Conservation (phyloP, 805 yeast species). For the Alloascoidea hylecoeti region DNA sequence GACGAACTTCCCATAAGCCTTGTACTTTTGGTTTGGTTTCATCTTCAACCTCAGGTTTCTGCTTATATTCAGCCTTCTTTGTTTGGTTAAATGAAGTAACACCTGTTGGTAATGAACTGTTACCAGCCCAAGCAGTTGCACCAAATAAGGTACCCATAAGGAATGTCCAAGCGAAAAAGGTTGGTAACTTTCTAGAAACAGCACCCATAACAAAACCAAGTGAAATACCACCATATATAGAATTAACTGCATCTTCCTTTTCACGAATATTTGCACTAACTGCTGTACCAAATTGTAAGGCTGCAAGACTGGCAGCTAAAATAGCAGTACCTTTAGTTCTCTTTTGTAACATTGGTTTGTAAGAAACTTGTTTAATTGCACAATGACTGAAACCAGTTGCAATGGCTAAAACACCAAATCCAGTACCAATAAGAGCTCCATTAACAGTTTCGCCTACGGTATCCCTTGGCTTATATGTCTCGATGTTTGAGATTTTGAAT, state of each 20-base stretch:
- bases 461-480: constrained; percentile 36
- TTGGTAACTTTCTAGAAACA: constrained; percentile 18
- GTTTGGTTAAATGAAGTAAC: constrained; percentile 32
- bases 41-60: constrained; percentile 15
- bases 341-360: constrained; percentile 26
- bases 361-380: too few relatives aligned
- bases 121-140: constrained; percentile 36
- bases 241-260: constrained; percentile 47
- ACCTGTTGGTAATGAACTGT: too few relatives aligned
- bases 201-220: constrained; percentile 30
- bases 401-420: constrained; percentile 33
- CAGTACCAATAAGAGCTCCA: constrained; percentile 28
- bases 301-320: constrained; percentile 11
- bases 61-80: constrained; percentile 8
- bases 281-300: constrained; percentile 24
- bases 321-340: constrained; percentile 22
- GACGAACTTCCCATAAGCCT: constrained; percentile 69
- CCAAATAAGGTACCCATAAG: constrained; percentile 5
- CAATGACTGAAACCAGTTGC: too few relatives aligned
- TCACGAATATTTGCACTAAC: constrained; percentile 45
- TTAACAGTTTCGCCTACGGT: constrained; percentile 34
- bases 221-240: constrained; percentile 31
- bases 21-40: constrained; percentile 22
- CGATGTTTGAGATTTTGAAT: neutral
- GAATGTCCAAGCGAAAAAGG: constrained; percentile 4